Evolutionary conservation across 2,329 filamentous ascomycete genomes (phyloP).

Genomic region (Pyrenophora tritici-repentis): DNA sequence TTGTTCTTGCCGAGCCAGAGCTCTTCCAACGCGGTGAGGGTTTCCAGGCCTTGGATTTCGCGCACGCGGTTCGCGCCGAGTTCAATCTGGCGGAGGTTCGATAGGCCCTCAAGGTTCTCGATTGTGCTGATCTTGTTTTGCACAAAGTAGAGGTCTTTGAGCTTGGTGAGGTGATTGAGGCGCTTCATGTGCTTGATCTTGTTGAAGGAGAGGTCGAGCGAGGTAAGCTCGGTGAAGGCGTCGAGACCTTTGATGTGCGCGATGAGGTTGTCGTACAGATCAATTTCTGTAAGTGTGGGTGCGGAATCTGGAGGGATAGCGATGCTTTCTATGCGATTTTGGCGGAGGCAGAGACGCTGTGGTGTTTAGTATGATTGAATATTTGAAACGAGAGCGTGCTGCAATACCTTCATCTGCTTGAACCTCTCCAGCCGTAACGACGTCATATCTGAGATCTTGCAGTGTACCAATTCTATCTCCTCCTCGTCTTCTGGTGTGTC

Average conservation of each 20-base stretch:
- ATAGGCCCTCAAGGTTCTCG: slow-evolving; percentile 78
- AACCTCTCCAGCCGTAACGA: slow-evolving; percentile 85
- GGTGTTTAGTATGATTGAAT: slow-evolving; percentile 10
- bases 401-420: slow-evolving; percentile 64
- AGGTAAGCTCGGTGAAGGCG: slow-evolving; percentile 72
- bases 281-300: slow-evolving; percentile 76
- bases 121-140: slow-evolving; percentile 92
- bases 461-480: slow-evolving; percentile 83
- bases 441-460: slow-evolving; percentile 77
- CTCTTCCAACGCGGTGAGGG: slow-evolving; percentile 77
- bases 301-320: slow-evolving; percentile 72
- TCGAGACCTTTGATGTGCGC: slow-evolving; percentile 85
- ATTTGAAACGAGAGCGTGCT: not conserved
- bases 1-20: slow-evolving; percentile 97
- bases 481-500: slow-evolving; percentile 61
- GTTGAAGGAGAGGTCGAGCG: slow-evolving; percentile 93
- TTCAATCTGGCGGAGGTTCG: slow-evolving; percentile 80
- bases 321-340: slow-evolving; percentile 85
- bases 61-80: slow-evolving; percentile 90
- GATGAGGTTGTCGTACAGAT: slow-evolving; percentile 96
- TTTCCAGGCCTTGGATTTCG: slow-evolving; percentile 83
- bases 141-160: slow-evolving; percentile 87
- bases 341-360: slow-evolving; percentile 81
- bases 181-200: slow-evolving; percentile 99
- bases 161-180: slow-evolving; percentile 73